These are phyloP conservation scores for Rehmannia glutinosa DNA, from an alignment of 257 asterid genomes.

Conservation along the genomic window DNA sequence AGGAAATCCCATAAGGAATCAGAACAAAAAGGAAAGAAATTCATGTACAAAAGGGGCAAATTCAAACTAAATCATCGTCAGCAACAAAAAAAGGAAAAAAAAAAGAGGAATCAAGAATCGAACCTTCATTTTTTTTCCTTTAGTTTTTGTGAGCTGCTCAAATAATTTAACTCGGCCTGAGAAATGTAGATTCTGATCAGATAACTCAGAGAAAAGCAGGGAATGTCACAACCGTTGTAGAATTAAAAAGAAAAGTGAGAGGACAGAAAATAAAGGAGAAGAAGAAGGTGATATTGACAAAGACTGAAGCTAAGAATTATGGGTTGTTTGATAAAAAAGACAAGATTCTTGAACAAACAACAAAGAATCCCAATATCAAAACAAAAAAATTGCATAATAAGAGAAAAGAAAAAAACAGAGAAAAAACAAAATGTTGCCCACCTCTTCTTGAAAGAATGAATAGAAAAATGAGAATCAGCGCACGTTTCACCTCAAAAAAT, in stretches of 20 bases:
- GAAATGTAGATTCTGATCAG: slow-evolving; percentile 19
- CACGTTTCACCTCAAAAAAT: background rate
- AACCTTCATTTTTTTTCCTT: slow-evolving; percentile 32
- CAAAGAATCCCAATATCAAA: background rate
- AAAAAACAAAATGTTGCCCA: background rate
- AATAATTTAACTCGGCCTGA: background rate
- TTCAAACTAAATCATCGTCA: background rate
- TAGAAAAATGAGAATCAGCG: slow-evolving; percentile 10
- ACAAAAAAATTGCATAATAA: background rate
- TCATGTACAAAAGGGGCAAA: background rate
- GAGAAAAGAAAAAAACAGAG: background rate
- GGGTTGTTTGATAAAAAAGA: slow-evolving; percentile 9
- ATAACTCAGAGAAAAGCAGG: background rate
- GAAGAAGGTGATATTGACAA: slow-evolving; percentile 18
- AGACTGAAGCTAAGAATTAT: slow-evolving; percentile 20
- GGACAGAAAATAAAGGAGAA: slow-evolving; percentile 9
- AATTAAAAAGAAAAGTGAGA: background rate
- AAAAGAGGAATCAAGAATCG: background rate
- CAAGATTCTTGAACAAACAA: background rate
- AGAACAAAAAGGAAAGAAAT: background rate
- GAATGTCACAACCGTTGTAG: background rate
- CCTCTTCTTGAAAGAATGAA: background rate
- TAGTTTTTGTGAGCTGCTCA: background rate
- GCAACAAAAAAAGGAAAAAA: background rate
- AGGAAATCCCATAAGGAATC: background rate